Percentiles rank a stretch among this genome's conserved stretches.
Evolutionary conservation across 495 filamentous ascomycete genomes (phyloP).

Genomic region (Lasiosphaeris hirsuta): DNA sequence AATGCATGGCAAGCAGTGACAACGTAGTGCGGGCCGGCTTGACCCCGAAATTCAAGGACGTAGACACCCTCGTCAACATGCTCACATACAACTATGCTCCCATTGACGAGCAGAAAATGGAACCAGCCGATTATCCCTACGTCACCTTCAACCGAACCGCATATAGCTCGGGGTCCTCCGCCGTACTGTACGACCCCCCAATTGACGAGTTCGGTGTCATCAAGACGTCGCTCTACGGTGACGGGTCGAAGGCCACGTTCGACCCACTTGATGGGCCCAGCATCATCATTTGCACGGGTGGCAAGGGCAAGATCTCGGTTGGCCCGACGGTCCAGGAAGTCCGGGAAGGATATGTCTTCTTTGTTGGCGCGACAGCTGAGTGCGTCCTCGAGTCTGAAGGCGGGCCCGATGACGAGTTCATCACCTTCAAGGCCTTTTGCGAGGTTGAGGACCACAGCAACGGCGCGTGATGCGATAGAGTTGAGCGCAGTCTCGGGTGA

Average conservation of each 20-base stretch:
- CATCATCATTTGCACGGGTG: conserved; percentile 84
- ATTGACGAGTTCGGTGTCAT: conserved; percentile 96
- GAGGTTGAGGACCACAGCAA: conserved; percentile 57
- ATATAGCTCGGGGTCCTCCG: conserved; percentile 68
- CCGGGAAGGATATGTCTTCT: conserved; percentile 75
- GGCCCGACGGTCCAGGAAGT: conserved; percentile 68
- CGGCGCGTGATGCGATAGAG: conserved; percentile 13
- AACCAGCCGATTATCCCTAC: conserved; percentile 77
- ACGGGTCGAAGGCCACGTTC: conserved; percentile 78
- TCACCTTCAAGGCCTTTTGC: conserved; percentile 94
- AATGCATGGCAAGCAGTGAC: conserved; percentile 97
- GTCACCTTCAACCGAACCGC: conserved; percentile 71
- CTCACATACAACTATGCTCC: conserved; percentile 93
- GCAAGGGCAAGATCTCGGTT: conserved; percentile 77
- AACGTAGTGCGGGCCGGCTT: conserved; percentile 97
- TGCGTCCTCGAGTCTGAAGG: conserved; percentile 68
- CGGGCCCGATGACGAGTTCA: conserved; percentile 57
- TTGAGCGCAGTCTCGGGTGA: neutral
- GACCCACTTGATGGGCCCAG: conserved; percentile 84
- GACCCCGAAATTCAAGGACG: conserved; percentile 98
- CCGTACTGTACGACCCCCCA: conserved; percentile 83
- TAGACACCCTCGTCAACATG: conserved; percentile 84
- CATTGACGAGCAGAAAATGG: conserved; percentile 90
- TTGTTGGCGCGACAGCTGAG: conserved; percentile 89
- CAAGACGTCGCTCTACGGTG: conserved; percentile 66